Evolutionary conservation across 2,329 filamentous ascomycete species (phyloP).

Genomic region (Penicillium sp.): DNA sequence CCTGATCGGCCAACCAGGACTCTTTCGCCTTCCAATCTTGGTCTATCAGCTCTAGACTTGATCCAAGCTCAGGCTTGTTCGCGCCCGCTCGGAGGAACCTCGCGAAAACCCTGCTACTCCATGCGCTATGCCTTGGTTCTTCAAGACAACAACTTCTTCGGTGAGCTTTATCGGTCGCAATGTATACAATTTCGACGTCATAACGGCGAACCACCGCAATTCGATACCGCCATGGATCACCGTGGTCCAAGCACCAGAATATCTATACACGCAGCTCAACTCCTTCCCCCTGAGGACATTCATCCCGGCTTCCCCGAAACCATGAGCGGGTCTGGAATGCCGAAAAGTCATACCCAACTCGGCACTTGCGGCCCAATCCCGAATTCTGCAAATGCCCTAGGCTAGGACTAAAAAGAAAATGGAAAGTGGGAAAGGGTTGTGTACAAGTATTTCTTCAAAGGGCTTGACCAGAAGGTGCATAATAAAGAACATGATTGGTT

Average conservation of each 20-base stretch:
- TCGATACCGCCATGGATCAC: not conserved
- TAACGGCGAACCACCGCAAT: not conserved
- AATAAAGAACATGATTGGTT: constrained; percentile 12
- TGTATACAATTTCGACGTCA: not conserved
- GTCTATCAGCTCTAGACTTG: not conserved
- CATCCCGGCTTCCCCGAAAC: not conserved
- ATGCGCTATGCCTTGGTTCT: not conserved
- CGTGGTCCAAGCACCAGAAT: not conserved
- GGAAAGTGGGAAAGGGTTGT: no score
- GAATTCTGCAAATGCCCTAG: not conserved
- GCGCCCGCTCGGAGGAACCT: not conserved
- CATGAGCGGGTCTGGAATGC: not conserved
- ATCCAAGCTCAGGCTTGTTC: constrained; percentile 1
- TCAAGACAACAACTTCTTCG: not conserved
- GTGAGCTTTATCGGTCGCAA: not conserved
- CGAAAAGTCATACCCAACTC: constrained; percentile 1
- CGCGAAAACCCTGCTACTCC: not conserved
- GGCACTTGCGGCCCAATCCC: constrained; percentile 4
- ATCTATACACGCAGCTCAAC: not conserved
- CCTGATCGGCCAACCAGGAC: not conserved
- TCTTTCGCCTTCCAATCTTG: not conserved
- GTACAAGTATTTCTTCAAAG: no score
- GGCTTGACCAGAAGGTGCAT: not conserved
- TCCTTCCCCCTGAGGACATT: not conserved
- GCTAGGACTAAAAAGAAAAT: no score